Conservation (phyloP, 371 early-diverging fungal genomes). For the Mucor lusitanicus region DNA sequence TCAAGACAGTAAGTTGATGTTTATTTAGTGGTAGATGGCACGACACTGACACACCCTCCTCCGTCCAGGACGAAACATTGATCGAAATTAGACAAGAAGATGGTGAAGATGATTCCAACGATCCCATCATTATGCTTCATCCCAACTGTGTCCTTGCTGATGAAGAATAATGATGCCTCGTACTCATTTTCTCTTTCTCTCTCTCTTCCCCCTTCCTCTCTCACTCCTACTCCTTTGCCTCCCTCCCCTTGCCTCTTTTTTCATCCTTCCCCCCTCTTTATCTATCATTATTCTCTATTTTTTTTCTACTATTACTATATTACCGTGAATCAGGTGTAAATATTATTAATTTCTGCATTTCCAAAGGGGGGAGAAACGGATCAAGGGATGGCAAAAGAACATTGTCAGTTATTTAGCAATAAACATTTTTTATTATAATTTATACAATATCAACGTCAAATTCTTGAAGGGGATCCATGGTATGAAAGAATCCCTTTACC, state of each 20-base stretch:
- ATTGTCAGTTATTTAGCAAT: slow-evolving; percentile 6
- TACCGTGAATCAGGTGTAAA: slow-evolving; percentile 2
- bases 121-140: slow-evolving; percentile 63
- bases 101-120: slow-evolving; percentile 24
- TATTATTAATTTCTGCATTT: slow-evolving; percentile 13
- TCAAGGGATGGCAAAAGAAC: not conserved
- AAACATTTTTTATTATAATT: not conserved
- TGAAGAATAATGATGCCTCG: slow-evolving; percentile 9
- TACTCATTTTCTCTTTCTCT: not conserved
- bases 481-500: not conserved
- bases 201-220: not conserved
- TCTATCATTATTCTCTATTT: not conserved
- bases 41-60: not conserved
- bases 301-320: slow-evolving; percentile 1
- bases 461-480: slow-evolving; percentile 3
- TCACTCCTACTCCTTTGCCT: not conserved
- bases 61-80: slow-evolving; percentile 39
- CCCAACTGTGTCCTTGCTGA: slow-evolving; percentile 54
- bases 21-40: not conserved
- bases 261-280: not conserved
- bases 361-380: not conserved
- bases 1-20: slow-evolving; percentile 61
- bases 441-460: not conserved
- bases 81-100: slow-evolving; percentile 50
- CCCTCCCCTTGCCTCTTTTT: not conserved